phyloP scores from a whole-genome alignment of 2,329 filamentous ascomycete genomes.

The Coniella vitis region DNA sequence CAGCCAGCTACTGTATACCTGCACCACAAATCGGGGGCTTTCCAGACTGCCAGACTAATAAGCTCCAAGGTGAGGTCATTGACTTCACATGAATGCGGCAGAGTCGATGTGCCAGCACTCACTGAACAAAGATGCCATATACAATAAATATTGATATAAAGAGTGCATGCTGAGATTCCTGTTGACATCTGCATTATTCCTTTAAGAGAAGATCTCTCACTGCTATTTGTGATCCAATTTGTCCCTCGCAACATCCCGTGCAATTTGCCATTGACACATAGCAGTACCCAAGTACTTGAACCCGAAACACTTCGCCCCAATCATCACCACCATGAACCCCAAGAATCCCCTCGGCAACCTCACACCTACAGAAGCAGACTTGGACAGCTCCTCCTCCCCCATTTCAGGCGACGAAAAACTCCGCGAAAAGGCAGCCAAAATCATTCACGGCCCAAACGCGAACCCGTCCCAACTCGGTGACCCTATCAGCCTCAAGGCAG shows the following conservation, averaged over 20 bases:
- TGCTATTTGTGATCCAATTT: too few relatives aligned
- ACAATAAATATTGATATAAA: background rate
- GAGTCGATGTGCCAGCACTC: background rate
- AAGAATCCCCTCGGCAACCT: conserved; percentile 13
- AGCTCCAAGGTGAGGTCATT: conserved; percentile 10
- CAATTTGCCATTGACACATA: too few relatives aligned
- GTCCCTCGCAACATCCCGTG: too few relatives aligned
- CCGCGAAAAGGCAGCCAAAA: conserved; percentile 14
- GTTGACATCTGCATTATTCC: too few relatives aligned
- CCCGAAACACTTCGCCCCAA: background rate
- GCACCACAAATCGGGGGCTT: background rate
- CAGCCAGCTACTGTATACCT: background rate
- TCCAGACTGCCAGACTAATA: conserved; percentile 1
- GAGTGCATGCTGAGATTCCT: too few relatives aligned
- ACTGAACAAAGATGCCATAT: background rate
- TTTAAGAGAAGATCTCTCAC: too few relatives aligned
- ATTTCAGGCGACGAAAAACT: background rate
- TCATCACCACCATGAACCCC: conserved; percentile 1
- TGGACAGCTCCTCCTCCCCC: conserved; percentile 1
- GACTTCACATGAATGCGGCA: background rate
- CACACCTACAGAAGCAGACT: conserved; percentile 13
- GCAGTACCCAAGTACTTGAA: background rate
- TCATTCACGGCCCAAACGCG: conserved; percentile 9
- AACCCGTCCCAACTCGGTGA: conserved; percentile 15
- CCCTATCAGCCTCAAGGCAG: conserved; percentile 14